phyloP scores from a whole-genome alignment of 1,139 yeast genomes.

The Hyphopichia pseudoburtonii region DNA sequence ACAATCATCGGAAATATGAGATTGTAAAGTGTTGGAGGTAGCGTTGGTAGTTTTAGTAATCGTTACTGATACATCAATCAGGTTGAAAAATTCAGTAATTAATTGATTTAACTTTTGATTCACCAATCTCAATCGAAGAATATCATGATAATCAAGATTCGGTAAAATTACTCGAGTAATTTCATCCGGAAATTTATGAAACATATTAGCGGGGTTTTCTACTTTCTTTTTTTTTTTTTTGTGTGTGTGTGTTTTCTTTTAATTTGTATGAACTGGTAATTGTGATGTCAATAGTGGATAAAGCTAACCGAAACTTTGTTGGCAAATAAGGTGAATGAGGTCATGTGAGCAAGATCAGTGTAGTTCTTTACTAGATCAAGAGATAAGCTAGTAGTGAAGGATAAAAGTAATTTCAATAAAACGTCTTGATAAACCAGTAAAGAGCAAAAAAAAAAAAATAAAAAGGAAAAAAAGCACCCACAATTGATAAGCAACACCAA shows the following conservation, averaged over 20 bases:
- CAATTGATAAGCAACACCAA: background rate
- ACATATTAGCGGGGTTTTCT: background rate
- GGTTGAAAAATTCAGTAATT: background rate
- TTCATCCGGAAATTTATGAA: slow-evolving; percentile 3
- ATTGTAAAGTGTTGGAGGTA: no score
- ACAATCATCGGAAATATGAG: no score
- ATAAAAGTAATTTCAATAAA: background rate
- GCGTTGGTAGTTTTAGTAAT: background rate
- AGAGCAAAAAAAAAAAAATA: background rate
- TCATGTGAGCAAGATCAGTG: no score
- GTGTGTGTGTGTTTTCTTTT: background rate
- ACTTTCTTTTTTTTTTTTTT: background rate
- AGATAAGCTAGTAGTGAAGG: no score
- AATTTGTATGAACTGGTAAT: no score
- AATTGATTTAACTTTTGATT: background rate
- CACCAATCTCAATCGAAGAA: background rate
- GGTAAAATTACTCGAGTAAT: background rate
- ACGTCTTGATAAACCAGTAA: background rate
- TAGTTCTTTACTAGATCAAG: no score
- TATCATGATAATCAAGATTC: background rate
- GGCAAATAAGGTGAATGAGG: slow-evolving; percentile 4
- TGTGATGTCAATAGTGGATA: slow-evolving; percentile 5
- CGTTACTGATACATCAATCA: background rate
- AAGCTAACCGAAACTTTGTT: slow-evolving; percentile 5
- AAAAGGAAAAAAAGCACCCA: background rate